phyloP scores from a whole-genome alignment of 2,329 filamentous ascomycete species.

The Fusarium sp. region DNA sequence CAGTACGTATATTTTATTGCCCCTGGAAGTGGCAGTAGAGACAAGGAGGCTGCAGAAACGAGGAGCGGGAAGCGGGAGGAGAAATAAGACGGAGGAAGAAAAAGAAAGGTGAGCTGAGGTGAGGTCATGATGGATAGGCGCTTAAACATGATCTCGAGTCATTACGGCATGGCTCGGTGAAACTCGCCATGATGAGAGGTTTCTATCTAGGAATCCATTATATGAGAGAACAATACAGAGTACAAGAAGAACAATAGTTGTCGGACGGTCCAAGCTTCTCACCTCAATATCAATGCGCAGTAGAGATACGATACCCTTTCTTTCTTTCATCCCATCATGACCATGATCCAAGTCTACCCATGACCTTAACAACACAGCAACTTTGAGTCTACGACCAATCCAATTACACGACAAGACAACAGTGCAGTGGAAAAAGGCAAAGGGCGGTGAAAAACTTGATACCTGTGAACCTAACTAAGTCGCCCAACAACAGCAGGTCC shows the following conservation, averaged over 20 bases:
- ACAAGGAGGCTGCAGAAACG: background rate
- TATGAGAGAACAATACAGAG: background rate
- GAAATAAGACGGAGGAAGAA: conserved; percentile 2
- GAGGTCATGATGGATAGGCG: conserved; percentile 12
- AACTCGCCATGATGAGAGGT: background rate
- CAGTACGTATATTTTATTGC: conserved; percentile 12
- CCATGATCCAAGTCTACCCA: conserved; percentile 10
- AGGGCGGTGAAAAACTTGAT: conserved; percentile 45
- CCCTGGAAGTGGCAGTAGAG: conserved; percentile 32
- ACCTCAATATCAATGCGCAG: background rate
- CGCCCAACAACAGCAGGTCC: conserved; percentile 35
- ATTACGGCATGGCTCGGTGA: conserved; percentile 6
- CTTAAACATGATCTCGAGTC: conserved; percentile 19
- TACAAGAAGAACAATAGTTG: conserved; percentile 8
- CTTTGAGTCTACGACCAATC: conserved; percentile 5
- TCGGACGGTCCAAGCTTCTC: conserved; percentile 21
- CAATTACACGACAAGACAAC: conserved; percentile 30
- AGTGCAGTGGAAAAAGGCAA: conserved; percentile 36
- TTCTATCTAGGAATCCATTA: background rate
- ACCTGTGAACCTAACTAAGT: conserved; percentile 33
- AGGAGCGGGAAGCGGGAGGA: conserved; percentile 9
- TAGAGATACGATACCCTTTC: background rate
- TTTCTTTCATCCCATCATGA: conserved; percentile 25
- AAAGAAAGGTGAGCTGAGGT: conserved; percentile 7
- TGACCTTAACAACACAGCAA: background rate